phyloP scores from a whole-genome alignment of 768 basidiomycete genomes.

The Baorangia bicolor region DNA sequence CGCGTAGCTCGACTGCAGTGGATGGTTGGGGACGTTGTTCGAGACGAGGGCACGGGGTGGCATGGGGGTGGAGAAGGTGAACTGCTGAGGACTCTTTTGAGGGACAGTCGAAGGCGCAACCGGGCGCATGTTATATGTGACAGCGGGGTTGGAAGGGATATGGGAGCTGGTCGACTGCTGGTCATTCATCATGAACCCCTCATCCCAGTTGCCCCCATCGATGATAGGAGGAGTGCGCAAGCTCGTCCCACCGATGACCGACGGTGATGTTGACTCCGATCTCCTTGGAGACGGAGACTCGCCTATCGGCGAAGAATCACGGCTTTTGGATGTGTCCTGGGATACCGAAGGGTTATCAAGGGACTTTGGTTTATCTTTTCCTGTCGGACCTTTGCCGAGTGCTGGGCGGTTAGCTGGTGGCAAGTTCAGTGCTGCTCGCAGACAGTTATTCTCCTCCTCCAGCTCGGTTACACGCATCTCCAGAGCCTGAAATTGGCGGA shows the following conservation, averaged over 20 bases:
- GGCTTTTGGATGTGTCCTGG: slow-evolving; percentile 49
- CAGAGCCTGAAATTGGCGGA: slow-evolving; percentile 54
- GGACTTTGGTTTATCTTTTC: slow-evolving; percentile 74
- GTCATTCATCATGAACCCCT: slow-evolving; percentile 52
- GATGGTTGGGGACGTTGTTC: slow-evolving; percentile 40
- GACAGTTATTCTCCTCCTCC: slow-evolving; percentile 77
- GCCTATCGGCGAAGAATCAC: slow-evolving; percentile 65
- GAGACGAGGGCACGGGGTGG: slow-evolving; percentile 45
- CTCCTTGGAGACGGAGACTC: slow-evolving; percentile 46
- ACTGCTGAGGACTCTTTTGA: slow-evolving; percentile 47
- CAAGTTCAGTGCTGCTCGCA: slow-evolving; percentile 70
- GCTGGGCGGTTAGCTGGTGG: slow-evolving; percentile 70
- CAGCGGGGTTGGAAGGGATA: slow-evolving; percentile 39
- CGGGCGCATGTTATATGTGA: slow-evolving; percentile 44
- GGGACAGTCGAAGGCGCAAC: slow-evolving; percentile 46
- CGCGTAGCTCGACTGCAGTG: slow-evolving; percentile 40
- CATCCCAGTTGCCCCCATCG: slow-evolving; percentile 54
- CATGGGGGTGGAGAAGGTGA: slow-evolving; percentile 40
- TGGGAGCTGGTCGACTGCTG: slow-evolving; percentile 36
- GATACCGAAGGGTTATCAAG: slow-evolving; percentile 36
- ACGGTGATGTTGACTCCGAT: slow-evolving; percentile 36
- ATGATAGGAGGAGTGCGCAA: slow-evolving; percentile 45
- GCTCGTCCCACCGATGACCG: slow-evolving; percentile 29
- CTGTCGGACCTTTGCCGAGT: slow-evolving; percentile 83
- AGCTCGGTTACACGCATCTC: slow-evolving; percentile 80